A percentile compares a stretch with the other conserved stretches of the same genome.
Evolutionary conservation across 2,329 filamentous ascomycete species (phyloP).

Genomic region (Dactylellina drechsleri): DNA sequence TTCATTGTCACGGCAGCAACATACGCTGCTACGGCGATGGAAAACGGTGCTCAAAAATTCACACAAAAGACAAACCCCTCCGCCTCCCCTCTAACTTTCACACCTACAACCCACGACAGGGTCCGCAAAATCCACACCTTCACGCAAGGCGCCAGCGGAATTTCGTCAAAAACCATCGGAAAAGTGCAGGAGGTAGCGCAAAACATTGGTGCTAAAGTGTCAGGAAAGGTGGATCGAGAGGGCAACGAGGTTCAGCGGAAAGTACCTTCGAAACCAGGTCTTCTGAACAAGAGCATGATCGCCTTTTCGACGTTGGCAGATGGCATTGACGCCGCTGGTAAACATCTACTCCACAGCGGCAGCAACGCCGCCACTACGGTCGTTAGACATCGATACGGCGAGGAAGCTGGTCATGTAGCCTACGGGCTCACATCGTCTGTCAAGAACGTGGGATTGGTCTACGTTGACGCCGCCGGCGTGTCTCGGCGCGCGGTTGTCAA

Average conservation of each 20-base stretch:
- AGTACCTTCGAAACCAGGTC: constrained; percentile 78
- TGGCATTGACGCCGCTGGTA: constrained; percentile 87
- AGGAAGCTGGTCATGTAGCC: constrained; percentile 82
- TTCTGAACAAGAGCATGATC: constrained; percentile 95
- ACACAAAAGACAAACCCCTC: constrained; percentile 81
- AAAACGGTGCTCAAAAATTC: constrained; percentile 81
- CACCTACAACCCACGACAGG: constrained; percentile 81
- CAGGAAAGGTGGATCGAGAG: constrained; percentile 69
- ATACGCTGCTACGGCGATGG: constrained; percentile 79
- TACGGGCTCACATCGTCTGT: constrained; percentile 81
- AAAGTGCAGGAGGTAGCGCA: constrained; percentile 85
- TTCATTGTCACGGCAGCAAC: constrained; percentile 89
- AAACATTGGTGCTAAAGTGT: constrained; percentile 81
- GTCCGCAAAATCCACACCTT: constrained; percentile 91
- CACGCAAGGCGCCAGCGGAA: constrained; percentile 78
- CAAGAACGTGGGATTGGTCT: constrained; percentile 96
- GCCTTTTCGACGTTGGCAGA: constrained; percentile 95
- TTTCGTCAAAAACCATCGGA: constrained; percentile 87
- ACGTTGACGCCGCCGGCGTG: constrained; percentile 95
- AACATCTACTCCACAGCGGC: constrained; percentile 77
- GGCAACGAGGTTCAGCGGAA: constrained; percentile 64
- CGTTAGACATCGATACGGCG: constrained; percentile 87
- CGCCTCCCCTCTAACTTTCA: constrained; percentile 85
- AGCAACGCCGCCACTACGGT: constrained; percentile 84
- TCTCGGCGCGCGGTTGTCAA: constrained; percentile 90